Evolutionary conservation across 2,329 filamentous ascomycete genomes (phyloP), one percentile per base, ranked within the genome.

Genomic region (Trichoderma gracile): DNA sequence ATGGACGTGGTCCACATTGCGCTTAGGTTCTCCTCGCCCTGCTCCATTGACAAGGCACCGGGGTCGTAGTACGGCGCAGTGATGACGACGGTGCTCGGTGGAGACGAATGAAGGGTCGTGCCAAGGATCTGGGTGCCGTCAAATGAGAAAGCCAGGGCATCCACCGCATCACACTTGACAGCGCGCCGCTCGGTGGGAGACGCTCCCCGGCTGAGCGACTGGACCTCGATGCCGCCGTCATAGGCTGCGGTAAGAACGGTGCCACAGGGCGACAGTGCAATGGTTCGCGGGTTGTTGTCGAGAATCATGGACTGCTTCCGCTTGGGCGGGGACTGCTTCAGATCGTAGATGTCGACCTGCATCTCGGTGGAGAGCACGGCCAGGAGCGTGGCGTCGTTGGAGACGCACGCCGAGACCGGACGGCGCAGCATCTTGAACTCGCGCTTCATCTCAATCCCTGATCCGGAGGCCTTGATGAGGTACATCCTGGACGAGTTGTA

Each of bases 401-500:
- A 85, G 68, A 96, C 89, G 60, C 92, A 91, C 15, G 90, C 88
- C 5, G 91, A 87, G 21, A 89, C 82, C 6, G 93, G 92, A 38
- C 91, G 84, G 58, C 92, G 85, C 67, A 89, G 79, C 52, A 94
- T 89, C 77, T 93, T 93, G 71, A 96, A 82, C 75, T 96, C 92
- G 68, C 92, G 85, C 73, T 85, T 85, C 38, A 94, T 89, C 15
- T 80, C 78, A 19, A 92, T 78, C 6, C 84, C 80, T 43, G 85
- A 76, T 1, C 80, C 80, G 23, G 84, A 82, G 3, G 91, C 80
- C 73, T 94, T 88, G 58, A 96, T 79, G 40, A 96, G 85, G 70
- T 93, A 90, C 68, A 96, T 91, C 64, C 92, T 84, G 14, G 92
- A 93, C 43, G 92, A 96, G 75, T 92, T 96, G 75, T 93, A 91